Evolutionary conservation across 1,139 yeast species (phyloP).

Genomic region (Pichia norvegensis): DNA sequence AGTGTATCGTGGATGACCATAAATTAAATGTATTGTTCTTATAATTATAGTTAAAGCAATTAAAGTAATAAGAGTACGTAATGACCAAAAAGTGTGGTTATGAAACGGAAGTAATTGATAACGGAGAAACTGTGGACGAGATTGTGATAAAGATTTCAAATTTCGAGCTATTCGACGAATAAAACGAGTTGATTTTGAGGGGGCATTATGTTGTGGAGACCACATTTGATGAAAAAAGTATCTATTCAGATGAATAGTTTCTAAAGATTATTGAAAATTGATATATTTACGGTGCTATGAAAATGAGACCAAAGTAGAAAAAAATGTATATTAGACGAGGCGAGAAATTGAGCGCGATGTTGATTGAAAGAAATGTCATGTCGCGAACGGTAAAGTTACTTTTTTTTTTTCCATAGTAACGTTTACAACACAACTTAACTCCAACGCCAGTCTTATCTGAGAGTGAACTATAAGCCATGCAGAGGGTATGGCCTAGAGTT

Average conservation of each 20-base stretch:
- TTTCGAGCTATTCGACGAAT: neutral
- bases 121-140: neutral
- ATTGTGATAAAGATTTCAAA: neutral
- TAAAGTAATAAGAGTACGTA: neutral
- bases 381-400: too few species aligned
- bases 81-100: neutral
- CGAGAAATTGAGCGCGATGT: too few species aligned
- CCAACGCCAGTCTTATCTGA: too few species aligned
- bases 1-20: neutral
- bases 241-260: too few species aligned
- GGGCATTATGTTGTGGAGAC: neutral
- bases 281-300: neutral
- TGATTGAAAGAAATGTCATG: too few species aligned
- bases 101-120: neutral
- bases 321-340: too few species aligned
- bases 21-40: neutral
- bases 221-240: too few species aligned
- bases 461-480: too few species aligned
- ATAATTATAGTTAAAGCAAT: neutral
- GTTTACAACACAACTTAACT: too few species aligned
- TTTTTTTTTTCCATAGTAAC: too few species aligned
- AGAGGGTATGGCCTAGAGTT: neutral
- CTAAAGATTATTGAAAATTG: too few species aligned
- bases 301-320: too few species aligned
- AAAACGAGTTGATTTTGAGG: neutral